phyloP scores from a whole-genome alignment of 768 basidiomycete species.

The Daedaleopsis sinensis region DNA sequence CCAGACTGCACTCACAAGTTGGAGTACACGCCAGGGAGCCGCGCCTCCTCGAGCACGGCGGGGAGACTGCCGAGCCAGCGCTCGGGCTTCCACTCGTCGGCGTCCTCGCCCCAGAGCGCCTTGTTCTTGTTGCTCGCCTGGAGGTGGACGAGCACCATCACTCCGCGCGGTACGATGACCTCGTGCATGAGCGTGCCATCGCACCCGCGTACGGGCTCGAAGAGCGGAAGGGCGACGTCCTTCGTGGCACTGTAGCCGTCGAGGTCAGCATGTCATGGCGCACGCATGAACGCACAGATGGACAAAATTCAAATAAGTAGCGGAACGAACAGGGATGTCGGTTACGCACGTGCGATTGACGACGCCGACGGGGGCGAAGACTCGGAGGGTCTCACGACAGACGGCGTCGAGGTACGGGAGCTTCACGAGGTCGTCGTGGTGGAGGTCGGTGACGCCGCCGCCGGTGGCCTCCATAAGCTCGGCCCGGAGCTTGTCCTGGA shows the following conservation, averaged over 20 bases:
- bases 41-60: constrained; percentile 9
- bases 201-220: constrained; percentile 8
- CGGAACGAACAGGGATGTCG: no score
- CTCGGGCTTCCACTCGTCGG: constrained; percentile 44
- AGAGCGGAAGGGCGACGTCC: constrained; percentile 37
- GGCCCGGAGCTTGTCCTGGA: constrained; percentile 36
- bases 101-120: constrained; percentile 47
- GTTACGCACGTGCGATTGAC: neutral
- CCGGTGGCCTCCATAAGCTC: constrained; percentile 20
- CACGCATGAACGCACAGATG: neutral
- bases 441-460: constrained; percentile 19
- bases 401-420: constrained; percentile 69
- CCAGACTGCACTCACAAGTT: constrained; percentile 11
- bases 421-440: constrained; percentile 17
- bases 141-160: constrained; percentile 40
- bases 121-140: constrained; percentile 43
- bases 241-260: neutral
- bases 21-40: constrained; percentile 23
- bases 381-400: constrained; percentile 57
- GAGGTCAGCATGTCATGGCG: neutral
- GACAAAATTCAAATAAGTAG: no score
- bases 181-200: constrained; percentile 17
- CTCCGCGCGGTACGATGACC: constrained; percentile 41
- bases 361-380: constrained; percentile 33
- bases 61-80: constrained; percentile 40